Evolutionary conservation across 2,329 filamentous ascomycete genomes (phyloP), one percentile per base, ranked within the genome.

Genomic region (Volutella citrinella): DNA sequence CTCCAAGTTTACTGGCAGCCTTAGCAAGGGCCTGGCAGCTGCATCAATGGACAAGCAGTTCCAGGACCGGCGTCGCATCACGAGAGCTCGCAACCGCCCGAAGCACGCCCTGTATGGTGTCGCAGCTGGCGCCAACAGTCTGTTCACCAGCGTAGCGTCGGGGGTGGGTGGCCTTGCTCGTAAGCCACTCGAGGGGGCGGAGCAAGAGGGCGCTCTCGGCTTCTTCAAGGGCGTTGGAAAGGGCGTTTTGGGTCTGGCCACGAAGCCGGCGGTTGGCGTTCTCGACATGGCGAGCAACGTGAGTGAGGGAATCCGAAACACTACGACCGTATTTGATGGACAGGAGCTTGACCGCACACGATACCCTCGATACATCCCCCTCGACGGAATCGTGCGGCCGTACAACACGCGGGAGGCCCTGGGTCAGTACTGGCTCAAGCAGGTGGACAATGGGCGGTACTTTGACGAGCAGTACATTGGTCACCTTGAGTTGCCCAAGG

Each of bases 141-240:
- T 98, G 49, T 86, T 95, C 34, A 93, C 82, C 31, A 95, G 89
- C 51, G 74, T 98, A 26, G 91, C 91, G 3, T 95, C 88, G 36
- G 93, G 94, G 18, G 89, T 98, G 10, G 91, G 91, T 15, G 93
- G 93, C 4, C 74, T 98, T 6, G 93, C 91, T 5, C 82, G 89
- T 24, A 95, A 98, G 55, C 93, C 94, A 1, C 74, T 98, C 14
- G 87, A 98, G 64, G 93, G 93, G 8, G 93, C 93, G 0, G 93
- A 98, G 63, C 90, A 93, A 57, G 94, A 97, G 64, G 93, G 93
- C 12, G 83, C 90, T 0, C 72, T 89, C 5, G 93, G 93, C 1
- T 98, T 98, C 66, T 87, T 98, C 66, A 98, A 98, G 68, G 93
- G 93, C 35, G 86, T 98, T 22, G 93, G 93, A 36, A 98, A 97